Evolutionary conservation across 2,329 filamentous ascomycete species (phyloP).

Genomic region (Colletotrichum phormii): DNA sequence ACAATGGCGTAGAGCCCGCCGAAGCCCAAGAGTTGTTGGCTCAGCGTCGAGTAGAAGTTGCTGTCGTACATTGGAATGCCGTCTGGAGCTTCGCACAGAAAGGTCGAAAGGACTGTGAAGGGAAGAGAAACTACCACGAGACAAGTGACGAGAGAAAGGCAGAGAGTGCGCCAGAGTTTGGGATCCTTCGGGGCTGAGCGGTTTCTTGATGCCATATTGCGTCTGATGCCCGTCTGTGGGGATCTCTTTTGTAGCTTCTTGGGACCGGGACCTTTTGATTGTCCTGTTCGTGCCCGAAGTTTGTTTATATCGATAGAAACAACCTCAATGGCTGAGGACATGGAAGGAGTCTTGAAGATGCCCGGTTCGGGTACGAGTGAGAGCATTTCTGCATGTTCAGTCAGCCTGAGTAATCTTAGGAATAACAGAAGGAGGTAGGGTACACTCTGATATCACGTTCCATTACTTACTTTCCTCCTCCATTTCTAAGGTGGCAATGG

Average conservation of each 20-base stretch:
- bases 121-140: neutral
- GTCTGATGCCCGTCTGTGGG: neutral
- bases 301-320: too few relatives aligned
- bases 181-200: neutral
- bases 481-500: neutral
- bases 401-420: neutral
- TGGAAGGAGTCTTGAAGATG: neutral
- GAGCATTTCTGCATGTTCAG: neutral
- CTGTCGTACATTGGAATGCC: neutral
- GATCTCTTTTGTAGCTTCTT: neutral
- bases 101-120: neutral
- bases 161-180: neutral
- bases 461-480: neutral
- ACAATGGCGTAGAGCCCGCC: neutral
- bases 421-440: too few relatives aligned
- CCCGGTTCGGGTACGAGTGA: neutral
- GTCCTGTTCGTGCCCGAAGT: neutral
- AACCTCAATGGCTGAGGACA: neutral
- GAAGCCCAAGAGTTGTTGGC: neutral
- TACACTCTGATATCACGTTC: neutral
- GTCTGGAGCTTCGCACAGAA: neutral
- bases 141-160: neutral
- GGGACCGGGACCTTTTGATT: neutral
- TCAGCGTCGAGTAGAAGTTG: neutral
- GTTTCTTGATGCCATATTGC: neutral